phyloP scores from a whole-genome alignment of 1,284 basidiomycete genomes.

The Sporisorium sorghi region DNA sequence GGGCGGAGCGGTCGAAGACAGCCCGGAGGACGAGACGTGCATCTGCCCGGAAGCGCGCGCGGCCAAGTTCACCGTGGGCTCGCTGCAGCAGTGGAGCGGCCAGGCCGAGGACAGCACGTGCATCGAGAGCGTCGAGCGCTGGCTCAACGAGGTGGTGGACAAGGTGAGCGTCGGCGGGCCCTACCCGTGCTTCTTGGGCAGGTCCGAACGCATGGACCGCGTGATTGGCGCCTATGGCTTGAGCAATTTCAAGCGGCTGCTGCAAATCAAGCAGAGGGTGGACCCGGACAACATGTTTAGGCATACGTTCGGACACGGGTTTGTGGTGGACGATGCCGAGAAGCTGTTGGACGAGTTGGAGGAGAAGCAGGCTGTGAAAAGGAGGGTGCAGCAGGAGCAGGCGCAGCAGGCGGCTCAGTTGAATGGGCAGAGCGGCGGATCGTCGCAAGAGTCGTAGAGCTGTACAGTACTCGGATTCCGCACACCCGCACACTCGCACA shows the following conservation, averaged over 20 bases:
- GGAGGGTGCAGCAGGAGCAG: conserved; percentile 25
- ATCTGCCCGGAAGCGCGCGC: conserved; percentile 81
- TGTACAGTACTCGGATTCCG: background rate
- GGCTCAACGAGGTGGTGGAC: conserved; percentile 50
- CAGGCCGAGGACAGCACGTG: conserved; percentile 81
- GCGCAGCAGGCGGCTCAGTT: conserved; percentile 23
- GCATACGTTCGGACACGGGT: conserved; percentile 54
- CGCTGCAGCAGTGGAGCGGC: conserved; percentile 91
- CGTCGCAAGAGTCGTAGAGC: conserved; percentile 29
- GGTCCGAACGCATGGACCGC: conserved; percentile 49
- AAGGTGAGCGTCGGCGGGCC: conserved; percentile 56
- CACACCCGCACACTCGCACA: background rate
- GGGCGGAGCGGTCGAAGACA: conserved; percentile 82
- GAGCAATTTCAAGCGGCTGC: conserved; percentile 49
- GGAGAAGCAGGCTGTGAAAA: conserved; percentile 14
- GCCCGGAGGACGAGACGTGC: conserved; percentile 73
- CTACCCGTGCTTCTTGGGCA: conserved; percentile 58
- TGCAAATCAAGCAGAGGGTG: conserved; percentile 53
- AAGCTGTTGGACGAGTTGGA: conserved; percentile 33
- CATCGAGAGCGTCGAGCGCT: conserved; percentile 80
- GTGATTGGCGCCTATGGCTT: conserved; percentile 54
- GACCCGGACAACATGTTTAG: conserved; percentile 56
- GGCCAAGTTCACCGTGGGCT: conserved; percentile 84
- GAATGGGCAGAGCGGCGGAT: conserved; percentile 12
- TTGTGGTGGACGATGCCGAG: conserved; percentile 32